phyloP scores from a whole-genome alignment of 2,329 filamentous ascomycete species.

The Cladophialophora immunda region DNA sequence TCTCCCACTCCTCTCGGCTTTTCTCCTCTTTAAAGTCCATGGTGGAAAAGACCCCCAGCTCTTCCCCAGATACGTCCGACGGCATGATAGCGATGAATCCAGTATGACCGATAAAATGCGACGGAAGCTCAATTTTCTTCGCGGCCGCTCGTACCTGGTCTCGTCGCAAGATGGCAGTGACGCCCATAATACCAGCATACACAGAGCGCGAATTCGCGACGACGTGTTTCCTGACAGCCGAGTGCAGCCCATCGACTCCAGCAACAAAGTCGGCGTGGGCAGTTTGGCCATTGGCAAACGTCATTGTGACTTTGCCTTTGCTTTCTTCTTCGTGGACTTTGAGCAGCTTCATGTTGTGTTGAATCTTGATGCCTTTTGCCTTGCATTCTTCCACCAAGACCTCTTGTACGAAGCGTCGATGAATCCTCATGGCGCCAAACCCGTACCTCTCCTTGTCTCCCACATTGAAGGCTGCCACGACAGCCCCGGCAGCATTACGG shows the following conservation, averaged over 20 bases:
- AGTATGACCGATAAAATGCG: constrained; percentile 19
- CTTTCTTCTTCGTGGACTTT: constrained; percentile 3
- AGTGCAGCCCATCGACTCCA: constrained; percentile 37
- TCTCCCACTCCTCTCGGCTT: constrained; percentile 1
- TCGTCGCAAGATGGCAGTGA: constrained; percentile 4
- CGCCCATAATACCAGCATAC: constrained; percentile 12
- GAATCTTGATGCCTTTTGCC: constrained; percentile 3
- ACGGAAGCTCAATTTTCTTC: constrained; percentile 10
- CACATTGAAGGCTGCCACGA: constrained; percentile 9
- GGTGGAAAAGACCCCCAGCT: constrained; percentile 17
- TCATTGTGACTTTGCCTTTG: constrained; percentile 14
- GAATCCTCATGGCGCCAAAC: constrained; percentile 44
- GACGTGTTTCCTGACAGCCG: constrained; percentile 7
- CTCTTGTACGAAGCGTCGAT: constrained; percentile 16
- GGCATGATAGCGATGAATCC: constrained; percentile 20
- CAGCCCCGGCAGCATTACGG: constrained; percentile 33
- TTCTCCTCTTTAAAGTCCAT: constrained; percentile 18
- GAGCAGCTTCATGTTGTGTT: constrained; percentile 7
- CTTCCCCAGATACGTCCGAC: constrained; percentile 9
- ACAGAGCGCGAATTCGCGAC: background rate
- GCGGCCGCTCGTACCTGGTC: background rate
- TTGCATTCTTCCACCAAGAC: constrained; percentile 6
- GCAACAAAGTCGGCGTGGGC: constrained; percentile 31
- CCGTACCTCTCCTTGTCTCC: constrained; percentile 42
- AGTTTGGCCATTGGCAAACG: constrained; percentile 32